Evolutionary conservation across 2,329 filamentous ascomycete species (phyloP).

Genomic region (Sarocladium strictum): DNA sequence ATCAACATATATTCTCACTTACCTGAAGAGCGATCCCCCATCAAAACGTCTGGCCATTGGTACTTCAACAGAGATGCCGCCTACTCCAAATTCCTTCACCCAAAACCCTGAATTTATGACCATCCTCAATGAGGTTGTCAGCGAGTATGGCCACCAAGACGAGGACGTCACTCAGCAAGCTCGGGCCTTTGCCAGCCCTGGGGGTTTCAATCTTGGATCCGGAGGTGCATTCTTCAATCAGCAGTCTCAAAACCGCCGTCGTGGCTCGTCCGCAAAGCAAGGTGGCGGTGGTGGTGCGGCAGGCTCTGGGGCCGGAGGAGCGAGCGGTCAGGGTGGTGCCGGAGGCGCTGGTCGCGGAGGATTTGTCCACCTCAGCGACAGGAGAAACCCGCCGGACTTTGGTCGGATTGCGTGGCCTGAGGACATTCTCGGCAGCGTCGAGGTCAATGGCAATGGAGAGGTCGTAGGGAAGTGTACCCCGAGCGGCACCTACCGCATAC

Average conservation of each 20-base stretch:
- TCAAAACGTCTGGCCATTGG: slow-evolving; percentile 51
- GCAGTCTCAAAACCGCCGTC: slow-evolving; percentile 33
- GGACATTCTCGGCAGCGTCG: slow-evolving; percentile 63
- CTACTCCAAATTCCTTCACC: slow-evolving; percentile 53
- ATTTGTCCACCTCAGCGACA: slow-evolving; percentile 60
- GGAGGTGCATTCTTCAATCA: slow-evolving; percentile 45
- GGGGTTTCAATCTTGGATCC: slow-evolving; percentile 48
- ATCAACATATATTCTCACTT: slow-evolving; percentile 48
- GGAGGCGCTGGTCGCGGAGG: slow-evolving; percentile 56
- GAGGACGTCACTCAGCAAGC: slow-evolving; percentile 51
- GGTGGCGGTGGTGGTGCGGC: slow-evolving; percentile 34
- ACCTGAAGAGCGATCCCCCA: slow-evolving; percentile 53
- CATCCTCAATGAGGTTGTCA: slow-evolving; percentile 53
- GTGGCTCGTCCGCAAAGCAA: slow-evolving; percentile 25
- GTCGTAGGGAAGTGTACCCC: slow-evolving; percentile 53
- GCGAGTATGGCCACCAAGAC: slow-evolving; percentile 50
- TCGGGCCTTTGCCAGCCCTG: slow-evolving; percentile 52
- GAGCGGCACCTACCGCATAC: slow-evolving; percentile 57
- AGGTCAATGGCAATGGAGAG: slow-evolving; percentile 52
- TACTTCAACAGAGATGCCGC: slow-evolving; percentile 51
- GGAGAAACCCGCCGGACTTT: slow-evolving; percentile 59
- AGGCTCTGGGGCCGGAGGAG: slow-evolving; percentile 45
- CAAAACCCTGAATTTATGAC: slow-evolving; percentile 54
- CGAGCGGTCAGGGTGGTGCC: slow-evolving; percentile 55
- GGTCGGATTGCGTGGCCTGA: slow-evolving; percentile 64